Conservation (phyloP, 2,329 filamentous ascomycete species). For the Herpotrichia juniperi region DNA sequence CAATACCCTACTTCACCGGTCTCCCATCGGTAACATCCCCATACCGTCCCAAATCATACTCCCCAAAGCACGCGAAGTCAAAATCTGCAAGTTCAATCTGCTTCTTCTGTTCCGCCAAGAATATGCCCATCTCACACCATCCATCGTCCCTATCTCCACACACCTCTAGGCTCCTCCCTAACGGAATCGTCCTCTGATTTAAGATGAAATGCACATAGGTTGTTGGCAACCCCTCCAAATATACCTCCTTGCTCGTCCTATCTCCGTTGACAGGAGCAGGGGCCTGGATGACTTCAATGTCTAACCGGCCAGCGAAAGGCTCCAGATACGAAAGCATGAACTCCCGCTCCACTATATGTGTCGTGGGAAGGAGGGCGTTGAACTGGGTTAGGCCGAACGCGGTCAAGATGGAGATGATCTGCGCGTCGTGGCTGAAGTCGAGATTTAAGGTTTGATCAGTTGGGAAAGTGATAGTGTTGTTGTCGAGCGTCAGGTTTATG, state of each 20-base stretch:
- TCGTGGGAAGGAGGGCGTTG: conserved; percentile 61
- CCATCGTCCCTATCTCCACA: conserved; percentile 73
- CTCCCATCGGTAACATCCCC: conserved; percentile 59
- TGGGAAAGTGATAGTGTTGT: conserved; percentile 72
- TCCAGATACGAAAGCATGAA: conserved; percentile 71
- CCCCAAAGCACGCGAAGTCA: conserved; percentile 69
- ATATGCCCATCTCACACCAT: conserved; percentile 76
- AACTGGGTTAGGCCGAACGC: conserved; percentile 78
- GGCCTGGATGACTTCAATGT: conserved; percentile 75
- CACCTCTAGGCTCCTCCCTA: conserved; percentile 68
- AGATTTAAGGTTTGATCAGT: conserved; percentile 76
- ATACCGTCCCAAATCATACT: conserved; percentile 57
- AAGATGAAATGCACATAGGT: conserved; percentile 76
- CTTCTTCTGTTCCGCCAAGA: conserved; percentile 66
- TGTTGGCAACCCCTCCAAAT: conserved; percentile 61
- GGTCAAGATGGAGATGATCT: conserved; percentile 71
- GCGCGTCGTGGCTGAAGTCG: conserved; percentile 80
- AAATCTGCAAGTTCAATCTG: conserved; percentile 66
- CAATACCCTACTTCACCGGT: conserved; percentile 39
- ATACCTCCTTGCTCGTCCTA: conserved; percentile 45
- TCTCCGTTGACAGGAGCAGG: conserved; percentile 62
- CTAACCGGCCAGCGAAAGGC: conserved; percentile 74
- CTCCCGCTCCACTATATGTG: conserved; percentile 62
- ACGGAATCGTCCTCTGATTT: conserved; percentile 74
- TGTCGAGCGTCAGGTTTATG: conserved; percentile 72